phyloP scores from a whole-genome alignment of 345 rosid genomes.

The Xanthoceras sorbifolium region DNA sequence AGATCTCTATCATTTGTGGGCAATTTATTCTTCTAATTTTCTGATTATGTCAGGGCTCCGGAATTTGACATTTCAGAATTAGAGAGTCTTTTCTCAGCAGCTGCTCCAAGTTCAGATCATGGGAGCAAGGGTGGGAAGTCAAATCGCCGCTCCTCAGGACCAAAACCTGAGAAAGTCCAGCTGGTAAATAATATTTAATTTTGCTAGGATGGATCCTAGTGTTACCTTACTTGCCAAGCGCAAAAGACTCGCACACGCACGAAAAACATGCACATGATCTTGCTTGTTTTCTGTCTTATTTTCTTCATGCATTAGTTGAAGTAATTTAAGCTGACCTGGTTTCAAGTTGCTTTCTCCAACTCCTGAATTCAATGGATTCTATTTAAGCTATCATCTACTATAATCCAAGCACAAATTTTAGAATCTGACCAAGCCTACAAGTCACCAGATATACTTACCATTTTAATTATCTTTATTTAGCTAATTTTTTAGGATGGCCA shows the following conservation, averaged over 20 bases:
- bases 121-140: conserved; percentile 46
- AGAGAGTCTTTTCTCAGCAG: conserved; percentile 75
- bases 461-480: not conserved
- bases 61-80: conserved; percentile 80
- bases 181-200: conserved; percentile 58
- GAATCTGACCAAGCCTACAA: not conserved
- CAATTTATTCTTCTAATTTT: conserved; percentile 21
- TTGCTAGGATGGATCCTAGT: not conserved
- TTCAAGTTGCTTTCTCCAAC: not conserved
- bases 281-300: not conserved
- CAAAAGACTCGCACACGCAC: not conserved
- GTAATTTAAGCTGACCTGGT: not conserved
- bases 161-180: conserved; percentile 76
- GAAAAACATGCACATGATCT: not conserved
- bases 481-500: not conserved
- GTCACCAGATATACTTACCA: not conserved
- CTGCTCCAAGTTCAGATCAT: conserved; percentile 48
- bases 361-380: not conserved
- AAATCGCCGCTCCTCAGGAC: conserved; percentile 46
- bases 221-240: conserved; percentile 2
- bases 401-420: not conserved
- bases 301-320: not conserved
- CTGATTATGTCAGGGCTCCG: conserved; percentile 59
- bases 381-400: not conserved
- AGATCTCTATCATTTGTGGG: not conserved